These are phyloP conservation scores for Pythium monospermum DNA, from an alignment of 352 stramenopile genomes.

Conservation along the genomic window DNA sequence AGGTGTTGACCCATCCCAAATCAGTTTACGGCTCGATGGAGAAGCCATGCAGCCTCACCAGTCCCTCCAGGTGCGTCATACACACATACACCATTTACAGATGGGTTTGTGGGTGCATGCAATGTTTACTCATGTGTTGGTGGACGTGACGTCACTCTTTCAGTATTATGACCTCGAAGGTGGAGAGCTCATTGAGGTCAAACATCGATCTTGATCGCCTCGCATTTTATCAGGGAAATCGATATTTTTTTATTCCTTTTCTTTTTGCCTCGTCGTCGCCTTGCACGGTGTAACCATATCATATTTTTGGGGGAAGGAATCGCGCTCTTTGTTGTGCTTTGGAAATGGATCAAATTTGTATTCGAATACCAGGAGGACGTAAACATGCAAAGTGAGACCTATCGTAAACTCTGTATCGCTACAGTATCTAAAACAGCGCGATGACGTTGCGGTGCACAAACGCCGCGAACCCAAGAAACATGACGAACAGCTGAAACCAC, in stretches of 20 bases:
- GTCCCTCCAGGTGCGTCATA: conserved; percentile 39
- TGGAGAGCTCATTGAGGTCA: conserved; percentile 62
- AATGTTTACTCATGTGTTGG: background rate
- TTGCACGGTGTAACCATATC: no score
- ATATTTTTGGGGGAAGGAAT: no score
- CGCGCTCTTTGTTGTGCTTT: no score
- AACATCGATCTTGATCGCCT: background rate
- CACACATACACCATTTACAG: background rate
- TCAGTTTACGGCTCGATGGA: conserved; percentile 48
- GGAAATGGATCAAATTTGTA: background rate
- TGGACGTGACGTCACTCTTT: background rate
- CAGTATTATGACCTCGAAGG: conserved; percentile 66
- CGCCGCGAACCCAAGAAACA: conserved; percentile 44
- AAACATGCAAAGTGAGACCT: background rate
- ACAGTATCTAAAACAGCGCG: conserved; percentile 34
- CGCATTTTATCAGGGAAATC: no score
- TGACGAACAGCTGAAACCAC: conserved; percentile 63
- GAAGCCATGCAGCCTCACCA: conserved; percentile 37
- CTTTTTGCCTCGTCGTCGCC: no score
- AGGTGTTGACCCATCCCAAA: conserved; percentile 14
- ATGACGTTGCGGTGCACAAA: conserved; percentile 73
- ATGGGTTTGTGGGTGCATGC: background rate
- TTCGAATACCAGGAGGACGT: no score
- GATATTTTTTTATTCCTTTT: no score
- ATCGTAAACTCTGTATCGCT: background rate